phyloP scores from a whole-genome alignment of 192 early-diverging fungal species.

The Backusella tuberculispora region DNA sequence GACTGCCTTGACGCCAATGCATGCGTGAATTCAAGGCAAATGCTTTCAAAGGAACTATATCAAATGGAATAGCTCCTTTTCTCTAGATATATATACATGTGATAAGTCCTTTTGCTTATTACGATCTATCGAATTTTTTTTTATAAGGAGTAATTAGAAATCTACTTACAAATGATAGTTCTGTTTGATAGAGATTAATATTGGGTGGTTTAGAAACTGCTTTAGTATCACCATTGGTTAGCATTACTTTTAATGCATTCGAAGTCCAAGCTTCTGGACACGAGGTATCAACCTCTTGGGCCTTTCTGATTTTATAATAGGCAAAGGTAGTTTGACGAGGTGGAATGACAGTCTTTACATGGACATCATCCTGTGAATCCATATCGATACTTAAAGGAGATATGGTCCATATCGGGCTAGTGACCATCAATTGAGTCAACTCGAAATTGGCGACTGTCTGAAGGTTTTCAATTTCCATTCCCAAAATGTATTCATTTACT shows the following conservation, averaged over 20 bases:
- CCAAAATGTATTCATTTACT: slow-evolving; percentile 87
- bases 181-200: slow-evolving; percentile 49
- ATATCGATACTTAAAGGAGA: slow-evolving; percentile 51
- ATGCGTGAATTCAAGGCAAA: slow-evolving; percentile 74
- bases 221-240: slow-evolving; percentile 41
- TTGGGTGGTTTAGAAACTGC: slow-evolving; percentile 44
- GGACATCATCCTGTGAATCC: slow-evolving; percentile 43
- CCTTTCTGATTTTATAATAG: slow-evolving; percentile 51
- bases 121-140: not conserved
- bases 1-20: slow-evolving; percentile 67
- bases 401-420: slow-evolving; percentile 75
- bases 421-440: slow-evolving; percentile 68
- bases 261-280: slow-evolving; percentile 55
- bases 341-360: slow-evolving; percentile 50
- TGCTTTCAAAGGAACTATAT: slow-evolving; percentile 64
- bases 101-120: slow-evolving; percentile 48
- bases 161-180: slow-evolving; percentile 53
- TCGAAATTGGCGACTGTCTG: slow-evolving; percentile 62
- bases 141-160: not conserved
- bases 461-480: slow-evolving; percentile 88
- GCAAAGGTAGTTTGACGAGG: slow-evolving; percentile 61
- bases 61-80: slow-evolving; percentile 56
- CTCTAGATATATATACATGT: slow-evolving; percentile 53
- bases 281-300: not conserved
- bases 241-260: slow-evolving; percentile 49